These are phyloP conservation scores for Sporothrix dimorphospora DNA, from an alignment of 2,329 filamentous ascomycete genomes.

Conservation along the genomic window DNA sequence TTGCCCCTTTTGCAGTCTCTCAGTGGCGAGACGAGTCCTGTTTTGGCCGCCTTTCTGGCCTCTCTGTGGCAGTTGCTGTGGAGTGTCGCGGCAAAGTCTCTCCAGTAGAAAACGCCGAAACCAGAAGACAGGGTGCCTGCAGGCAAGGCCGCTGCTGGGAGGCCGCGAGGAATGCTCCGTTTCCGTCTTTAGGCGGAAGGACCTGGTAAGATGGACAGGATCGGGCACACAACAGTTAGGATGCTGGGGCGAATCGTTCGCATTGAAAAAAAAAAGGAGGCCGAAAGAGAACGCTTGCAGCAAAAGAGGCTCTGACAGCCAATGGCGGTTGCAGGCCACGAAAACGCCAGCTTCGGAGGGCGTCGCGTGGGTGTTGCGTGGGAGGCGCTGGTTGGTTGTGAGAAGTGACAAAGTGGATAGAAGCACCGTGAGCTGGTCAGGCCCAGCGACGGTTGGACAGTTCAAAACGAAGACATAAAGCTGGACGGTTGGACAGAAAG, in stretches of 20 bases:
- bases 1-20: background rate
- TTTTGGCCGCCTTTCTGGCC: background rate
- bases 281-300: constrained; percentile 3
- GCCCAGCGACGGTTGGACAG: background rate
- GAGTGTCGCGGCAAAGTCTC: background rate
- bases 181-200: background rate
- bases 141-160: background rate
- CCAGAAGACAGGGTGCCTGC: background rate
- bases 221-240: background rate
- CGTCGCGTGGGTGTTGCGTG: constrained; percentile 24
- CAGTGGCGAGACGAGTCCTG: constrained; percentile 24
- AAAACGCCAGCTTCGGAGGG: constrained; percentile 8
- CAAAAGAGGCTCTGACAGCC: constrained; percentile 4
- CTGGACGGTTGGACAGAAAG: constrained; percentile 8
- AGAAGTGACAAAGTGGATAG: constrained; percentile 18
- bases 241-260: background rate
- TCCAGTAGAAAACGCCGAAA: background rate
- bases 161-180: constrained; percentile 17
- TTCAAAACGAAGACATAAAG: constrained; percentile 1
- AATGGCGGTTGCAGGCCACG: constrained; percentile 22
- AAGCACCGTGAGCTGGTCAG: background rate
- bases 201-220: background rate
- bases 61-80: background rate
- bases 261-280: background rate
- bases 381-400: constrained; percentile 27